Base-by-base conservation (phyloP, 2,329 filamentous ascomycete genomes). In the Ophiocordyceps camponoti-floridani region DNA sequence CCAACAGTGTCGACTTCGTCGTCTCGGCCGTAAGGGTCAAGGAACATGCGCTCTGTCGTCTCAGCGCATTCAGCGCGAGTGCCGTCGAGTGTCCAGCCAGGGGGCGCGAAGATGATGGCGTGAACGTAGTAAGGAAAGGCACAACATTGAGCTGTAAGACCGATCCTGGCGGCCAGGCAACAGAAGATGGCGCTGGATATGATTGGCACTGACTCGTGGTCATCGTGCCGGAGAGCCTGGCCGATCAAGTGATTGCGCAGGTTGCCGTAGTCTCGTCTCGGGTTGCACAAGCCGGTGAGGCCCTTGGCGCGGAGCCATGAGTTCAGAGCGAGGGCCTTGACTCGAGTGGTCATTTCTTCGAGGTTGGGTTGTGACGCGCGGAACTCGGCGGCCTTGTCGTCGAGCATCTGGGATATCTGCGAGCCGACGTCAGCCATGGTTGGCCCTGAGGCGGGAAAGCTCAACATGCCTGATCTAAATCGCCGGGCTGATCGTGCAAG, bases 181-280 rank as follows among this genome's bases (percentile, higher is more conserved):
- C 83, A 91, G 62, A 82, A 98, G 49, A 96, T 94, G 47, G 81
- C 82, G 45, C 82, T 82, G 2, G 86, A 91, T 48, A 95, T 82
- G 43, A 95, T 70, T 2, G 89, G 91, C 9, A 95, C 69, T 1
- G 87, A 89, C 27, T 84, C 79, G 54, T 94, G 86, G 0, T 73
- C 70, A 7, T 73, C 64, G 43, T 83, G 78, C 33, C 76, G 78
- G 40, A 96, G 67, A 4, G 84, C 85, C 48, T 93, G 70, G 10
- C 86, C 86, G 46, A 98, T 78, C 53, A 94, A 84, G 53, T 84
- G 93, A 60, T 96, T 94, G 49, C 84, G 77, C 47, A 96, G 63
- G 47, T 82, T 79, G 52, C 85, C 78, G 57, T 91, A 95, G 45
- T 81, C 75, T 40, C 66, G 58, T 8, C 77, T 73, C 4, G 68